Evolutionary conservation across 2,329 filamentous ascomycete genomes (phyloP), one percentile per base, ranked within the genome.

Genomic region (Sordariomycetes sp.): DNA sequence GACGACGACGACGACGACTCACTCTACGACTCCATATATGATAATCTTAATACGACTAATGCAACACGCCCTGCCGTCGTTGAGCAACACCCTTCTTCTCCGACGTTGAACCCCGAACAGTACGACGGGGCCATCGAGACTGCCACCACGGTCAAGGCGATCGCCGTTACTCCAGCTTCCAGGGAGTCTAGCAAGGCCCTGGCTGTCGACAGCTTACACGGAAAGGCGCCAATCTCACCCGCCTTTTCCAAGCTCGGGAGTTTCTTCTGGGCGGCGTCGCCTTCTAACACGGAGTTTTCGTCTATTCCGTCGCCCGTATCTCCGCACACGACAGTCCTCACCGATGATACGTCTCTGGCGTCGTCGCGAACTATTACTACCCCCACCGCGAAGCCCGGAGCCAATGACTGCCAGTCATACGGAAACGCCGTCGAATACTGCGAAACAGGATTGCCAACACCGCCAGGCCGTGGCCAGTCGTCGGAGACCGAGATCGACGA

Each of bases 401-500:
- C 65, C 61, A 68, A 70, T 68, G 69, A 69, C 59, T 62, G n/a
- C 66, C 67, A 32, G 25, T 24, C 51, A 15, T 58, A 66, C 70
- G 45, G 66, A 72, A 53, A 74, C 64, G 70, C 74, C 17, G 69
- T 77, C 59, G 73, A 72, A 57, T 80, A 79, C 64, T 70, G 70
- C 63, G 77, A 81, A 70, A 71, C 74, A 58, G 77, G 78, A 62
- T 65, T 80, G 60, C 75, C 74, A 60, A 78, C 75, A 65, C 75
- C 78, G 61, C 69, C 74, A 45, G 66, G 68, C 58, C 65, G 65
- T 62, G 65, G 70, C 57, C 60, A 68, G 55, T 69, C 75, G 52
- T 63, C 77, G 62, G 77, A 63, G 68, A 65, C 68, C 61, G 71
- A 90, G 69, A 80, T 95, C 65, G 84, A 90, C 68, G 90, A 95